Base-by-base conservation (phyloP, 805 yeast species). In the Tetrapisispora nanseiensis region DNA sequence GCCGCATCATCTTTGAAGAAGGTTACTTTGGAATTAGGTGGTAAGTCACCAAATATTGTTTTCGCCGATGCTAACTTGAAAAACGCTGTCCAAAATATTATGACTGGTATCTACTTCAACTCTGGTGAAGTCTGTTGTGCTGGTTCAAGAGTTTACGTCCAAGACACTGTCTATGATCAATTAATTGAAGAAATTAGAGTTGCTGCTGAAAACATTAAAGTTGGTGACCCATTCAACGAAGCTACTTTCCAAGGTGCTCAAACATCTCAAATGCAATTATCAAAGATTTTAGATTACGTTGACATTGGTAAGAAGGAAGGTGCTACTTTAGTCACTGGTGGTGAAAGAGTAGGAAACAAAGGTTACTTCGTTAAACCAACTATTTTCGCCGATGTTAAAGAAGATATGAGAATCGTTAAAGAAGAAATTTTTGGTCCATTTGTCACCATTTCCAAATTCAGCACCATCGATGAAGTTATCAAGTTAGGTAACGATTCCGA, bases 351-450 rank as follows among this genome's bases (percentile, higher is more conserved):
- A 38, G 86, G 84, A 53, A 67, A 66, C 56, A 81, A 78, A 65
- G 89, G 89, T 59, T 81, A 63, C 70, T 80, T 79, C 50, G 63
- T 82, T 54, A 70, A 75, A 66, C 96, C 97, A 63, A 87, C 97
- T 32, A 74, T 89, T 56, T 85, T 87, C 61, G 80, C 84, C 51
- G 86, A 84, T 58, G 95, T 86, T 49, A 71, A 70, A 19, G 82
- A 80, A 61, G 70, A 78, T 59, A 79, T 78, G 81, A 69, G 71
- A 51, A 78, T 89, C 62, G 86, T 84, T 53, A 75, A 72, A 63
- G 96, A 87, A 63, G 97, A 87, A 73, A 85, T 87, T 62, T 87
- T 86, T 55, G 95, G 95, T 46, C 95, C 95, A 20, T 86, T 86
- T 47, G 78, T 82, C 49, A 79, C 92, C 33, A 74, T 84, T 43